Evolutionary conservation across 768 basidiomycete genomes (phyloP).

Genomic region (Lactifluus pinguis): DNA sequence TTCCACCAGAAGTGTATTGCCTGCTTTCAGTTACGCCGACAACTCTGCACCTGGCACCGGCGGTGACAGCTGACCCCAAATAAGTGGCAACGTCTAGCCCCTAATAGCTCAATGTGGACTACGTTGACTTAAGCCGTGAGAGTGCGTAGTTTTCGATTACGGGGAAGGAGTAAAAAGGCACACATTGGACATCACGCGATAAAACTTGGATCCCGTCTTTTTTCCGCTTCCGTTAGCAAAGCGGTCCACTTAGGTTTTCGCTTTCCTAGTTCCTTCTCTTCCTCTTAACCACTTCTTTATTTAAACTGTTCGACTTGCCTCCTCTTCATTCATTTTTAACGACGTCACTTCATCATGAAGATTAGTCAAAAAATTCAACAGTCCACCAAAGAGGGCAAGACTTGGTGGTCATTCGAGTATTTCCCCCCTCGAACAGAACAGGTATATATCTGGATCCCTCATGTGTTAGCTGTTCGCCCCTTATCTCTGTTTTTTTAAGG

Average conservation of each 20-base stretch:
- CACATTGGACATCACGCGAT: neutral
- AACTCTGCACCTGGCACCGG: too few relatives aligned
- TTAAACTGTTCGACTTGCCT: neutral
- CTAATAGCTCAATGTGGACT: too few relatives aligned
- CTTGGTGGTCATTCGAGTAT: constrained; percentile 99
- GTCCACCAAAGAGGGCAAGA: constrained; percentile 72
- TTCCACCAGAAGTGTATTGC: too few relatives aligned
- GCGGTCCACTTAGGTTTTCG: too few relatives aligned
- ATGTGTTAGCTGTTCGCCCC: neutral
- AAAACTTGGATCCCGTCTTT: neutral
- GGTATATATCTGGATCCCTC: constrained; percentile 34
- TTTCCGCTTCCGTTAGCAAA: too few relatives aligned
- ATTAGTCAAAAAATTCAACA: constrained; percentile 90
- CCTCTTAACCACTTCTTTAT: neutral
- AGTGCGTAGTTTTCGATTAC: too few relatives aligned
- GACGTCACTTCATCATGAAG: constrained; percentile 51
- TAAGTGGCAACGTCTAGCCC: too few relatives aligned
- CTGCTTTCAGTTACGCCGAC: too few relatives aligned
- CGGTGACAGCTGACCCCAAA: too few relatives aligned
- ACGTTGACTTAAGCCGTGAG: too few relatives aligned
- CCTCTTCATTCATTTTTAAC: constrained; percentile 1
- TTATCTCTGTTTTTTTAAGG: constrained; percentile 40
- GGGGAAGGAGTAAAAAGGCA: too few relatives aligned
- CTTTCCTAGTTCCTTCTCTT: neutral
- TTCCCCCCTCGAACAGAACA: constrained; percentile 95